These are phyloP conservation scores for Lipomyces sp. DNA, from an alignment of 805 yeast species.

Conservation along the genomic window DNA sequence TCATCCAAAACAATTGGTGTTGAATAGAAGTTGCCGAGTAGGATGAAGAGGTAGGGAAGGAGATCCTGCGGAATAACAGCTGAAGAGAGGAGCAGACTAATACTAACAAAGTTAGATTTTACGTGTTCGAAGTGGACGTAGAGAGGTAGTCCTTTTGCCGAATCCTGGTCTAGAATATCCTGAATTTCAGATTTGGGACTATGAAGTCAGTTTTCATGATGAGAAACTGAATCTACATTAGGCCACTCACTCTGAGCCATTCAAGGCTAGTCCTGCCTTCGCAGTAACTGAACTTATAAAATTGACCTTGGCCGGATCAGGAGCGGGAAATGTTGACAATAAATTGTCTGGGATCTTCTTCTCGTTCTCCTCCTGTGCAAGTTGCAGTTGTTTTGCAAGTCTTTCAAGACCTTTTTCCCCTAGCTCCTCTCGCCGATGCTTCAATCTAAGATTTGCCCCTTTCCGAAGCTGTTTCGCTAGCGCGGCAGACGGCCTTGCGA, in stretches of 20 bases:
- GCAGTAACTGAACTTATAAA: conserved; percentile 74
- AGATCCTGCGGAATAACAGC: conserved; percentile 55
- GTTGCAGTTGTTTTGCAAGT: conserved; percentile 56
- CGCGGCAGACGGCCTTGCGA: conserved; percentile 71
- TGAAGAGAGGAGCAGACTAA: conserved; percentile 65
- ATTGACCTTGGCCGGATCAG: conserved; percentile 73
- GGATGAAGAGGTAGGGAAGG: conserved; percentile 65
- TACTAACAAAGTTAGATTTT: conserved; percentile 76
- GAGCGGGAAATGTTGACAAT: conserved; percentile 64
- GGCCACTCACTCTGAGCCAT: background rate
- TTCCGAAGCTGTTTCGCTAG: conserved; percentile 59
- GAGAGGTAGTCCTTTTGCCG: conserved; percentile 56
- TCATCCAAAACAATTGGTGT: conserved; percentile 70
- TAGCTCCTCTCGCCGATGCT: conserved; percentile 56
- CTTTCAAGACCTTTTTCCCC: conserved; percentile 65
- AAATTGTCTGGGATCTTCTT: conserved; percentile 74
- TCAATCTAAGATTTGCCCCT: conserved; percentile 55
- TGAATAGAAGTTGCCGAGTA: conserved; percentile 70
- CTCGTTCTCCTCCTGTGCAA: conserved; percentile 72
- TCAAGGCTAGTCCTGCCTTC: conserved; percentile 56
- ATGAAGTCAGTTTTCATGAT: background rate
- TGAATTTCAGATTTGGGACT: conserved; percentile 38
- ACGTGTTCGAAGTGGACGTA: conserved; percentile 79
- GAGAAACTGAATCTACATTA: background rate
- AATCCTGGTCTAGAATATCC: conserved; percentile 32